A percentile compares a stretch with the other conserved stretches of the same genome.
phyloP scores from a whole-genome alignment of 140 eudicot genomes.

The Stevia rebaudiana region DNA sequence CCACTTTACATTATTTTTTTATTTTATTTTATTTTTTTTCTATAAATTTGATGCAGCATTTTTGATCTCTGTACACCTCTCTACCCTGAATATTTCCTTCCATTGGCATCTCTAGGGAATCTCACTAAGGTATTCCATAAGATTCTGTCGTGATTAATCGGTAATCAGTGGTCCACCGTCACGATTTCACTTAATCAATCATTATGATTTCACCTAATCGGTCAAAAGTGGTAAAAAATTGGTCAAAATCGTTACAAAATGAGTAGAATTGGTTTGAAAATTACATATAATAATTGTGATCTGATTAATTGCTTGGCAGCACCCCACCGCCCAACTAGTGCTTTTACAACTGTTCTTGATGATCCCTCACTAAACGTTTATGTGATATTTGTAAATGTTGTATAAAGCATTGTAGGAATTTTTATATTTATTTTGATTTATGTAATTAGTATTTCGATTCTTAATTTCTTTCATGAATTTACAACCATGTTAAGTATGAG shows the following conservation, averaged over 20 bases:
- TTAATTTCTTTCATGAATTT: neutral
- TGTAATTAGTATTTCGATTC: neutral
- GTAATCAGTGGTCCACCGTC: too few species aligned
- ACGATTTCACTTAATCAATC: too few species aligned
- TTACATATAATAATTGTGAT: too few species aligned
- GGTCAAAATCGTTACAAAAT: too few species aligned
- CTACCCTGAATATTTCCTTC: conserved; percentile 87
- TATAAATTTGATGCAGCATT: conserved; percentile 54
- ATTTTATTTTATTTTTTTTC: neutral
- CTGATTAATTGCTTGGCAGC: too few species aligned
- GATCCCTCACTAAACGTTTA: neutral
- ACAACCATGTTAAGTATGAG: neutral
- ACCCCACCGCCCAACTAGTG: too few species aligned
- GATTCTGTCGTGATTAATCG: neutral
- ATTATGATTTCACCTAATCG: too few species aligned
- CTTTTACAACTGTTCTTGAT: too few species aligned
- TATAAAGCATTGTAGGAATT: neutral
- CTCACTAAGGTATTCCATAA: conserved; percentile 70
- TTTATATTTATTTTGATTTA: neutral
- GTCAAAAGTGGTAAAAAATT: too few species aligned
- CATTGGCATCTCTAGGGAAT: conserved; percentile 93
- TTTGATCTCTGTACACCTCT: conserved; percentile 88
- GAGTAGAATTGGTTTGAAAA: too few species aligned
- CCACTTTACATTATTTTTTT: neutral
- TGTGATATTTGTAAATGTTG: conserved; percentile 1